Percentiles rank a stretch among this genome's conserved stretches.
Evolutionary conservation across 345 rosid species (phyloP).

Genomic region (Laguncularia racemosa): DNA sequence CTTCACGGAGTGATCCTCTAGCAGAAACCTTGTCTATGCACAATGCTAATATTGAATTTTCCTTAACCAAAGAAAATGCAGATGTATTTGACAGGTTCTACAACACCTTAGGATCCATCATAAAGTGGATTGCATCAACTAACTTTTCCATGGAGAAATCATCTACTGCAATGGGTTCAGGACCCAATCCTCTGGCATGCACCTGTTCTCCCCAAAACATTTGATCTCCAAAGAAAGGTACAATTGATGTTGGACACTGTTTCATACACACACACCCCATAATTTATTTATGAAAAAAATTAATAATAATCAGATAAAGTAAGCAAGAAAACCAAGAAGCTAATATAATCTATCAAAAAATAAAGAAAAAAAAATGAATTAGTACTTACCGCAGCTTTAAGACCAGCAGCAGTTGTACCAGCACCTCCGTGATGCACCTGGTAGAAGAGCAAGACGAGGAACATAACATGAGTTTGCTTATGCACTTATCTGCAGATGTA

Average conservation of each 20-base stretch:
- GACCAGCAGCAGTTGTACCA: slow-evolving; percentile 63
- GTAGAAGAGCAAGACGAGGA: neutral
- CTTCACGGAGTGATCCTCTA: too few species aligned
- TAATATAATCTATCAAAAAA: neutral
- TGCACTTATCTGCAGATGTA: too few species aligned
- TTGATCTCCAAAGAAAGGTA: slow-evolving; percentile 61
- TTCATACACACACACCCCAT: too few species aligned
- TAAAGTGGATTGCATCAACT: slow-evolving; percentile 40
- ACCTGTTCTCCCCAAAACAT: slow-evolving; percentile 59
- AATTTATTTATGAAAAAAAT: neutral
- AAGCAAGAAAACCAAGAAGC: too few species aligned
- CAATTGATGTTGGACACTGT: slow-evolving; percentile 53
- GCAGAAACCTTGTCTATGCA: too few species aligned
- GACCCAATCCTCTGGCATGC: slow-evolving; percentile 48
- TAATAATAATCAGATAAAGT: neutral
- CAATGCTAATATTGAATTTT: neutral
- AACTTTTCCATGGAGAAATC: slow-evolving; percentile 39
- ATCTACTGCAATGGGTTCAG: slow-evolving; percentile 43
- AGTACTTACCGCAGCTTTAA: slow-evolving; percentile 44
- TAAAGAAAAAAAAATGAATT: slow-evolving; percentile 1
- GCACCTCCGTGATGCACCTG: slow-evolving; percentile 60
- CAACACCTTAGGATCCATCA: slow-evolving; percentile 39
- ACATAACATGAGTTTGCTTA: too few species aligned
- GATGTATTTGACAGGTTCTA: neutral
- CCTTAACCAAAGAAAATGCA: neutral